Evolutionary conservation across 1,284 basidiomycete genomes (phyloP).

Genomic region (Neolentinus lepideus): DNA sequence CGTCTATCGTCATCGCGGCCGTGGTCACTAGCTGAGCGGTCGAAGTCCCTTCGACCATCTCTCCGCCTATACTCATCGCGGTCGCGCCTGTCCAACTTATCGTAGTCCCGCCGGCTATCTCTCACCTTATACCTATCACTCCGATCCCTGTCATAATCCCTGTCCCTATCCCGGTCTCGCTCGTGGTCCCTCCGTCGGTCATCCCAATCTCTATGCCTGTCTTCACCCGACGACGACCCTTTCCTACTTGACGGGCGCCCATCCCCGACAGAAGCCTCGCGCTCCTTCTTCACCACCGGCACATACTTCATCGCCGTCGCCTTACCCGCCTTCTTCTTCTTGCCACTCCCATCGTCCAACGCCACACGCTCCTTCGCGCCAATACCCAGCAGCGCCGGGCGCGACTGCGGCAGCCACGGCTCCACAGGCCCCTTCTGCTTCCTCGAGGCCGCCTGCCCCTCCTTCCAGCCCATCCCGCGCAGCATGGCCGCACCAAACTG

Average conservation of each 20-base stretch:
- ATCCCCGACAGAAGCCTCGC: constrained; percentile 19
- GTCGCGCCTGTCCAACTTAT: not conserved
- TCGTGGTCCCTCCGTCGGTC: constrained; percentile 14
- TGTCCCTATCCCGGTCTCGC: constrained; percentile 17
- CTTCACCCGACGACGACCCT: constrained; percentile 17
- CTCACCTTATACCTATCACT: constrained; percentile 3
- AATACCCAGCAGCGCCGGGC: constrained; percentile 83
- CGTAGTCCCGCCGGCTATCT: constrained; percentile 2
- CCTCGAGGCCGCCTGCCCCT: constrained; percentile 65
- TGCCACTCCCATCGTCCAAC: constrained; percentile 54
- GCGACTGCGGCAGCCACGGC: constrained; percentile 74
- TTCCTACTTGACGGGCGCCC: too few relatives aligned
- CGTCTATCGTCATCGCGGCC: not conserved
- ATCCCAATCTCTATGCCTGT: constrained; percentile 21
- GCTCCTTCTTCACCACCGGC: constrained; percentile 63
- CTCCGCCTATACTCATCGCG: not conserved
- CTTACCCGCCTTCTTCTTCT: constrained; percentile 31
- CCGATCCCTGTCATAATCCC: constrained; percentile 21
- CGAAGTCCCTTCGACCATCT: not conserved
- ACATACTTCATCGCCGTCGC: constrained; percentile 68
- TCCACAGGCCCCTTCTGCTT: constrained; percentile 39
- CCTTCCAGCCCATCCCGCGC: constrained; percentile 96
- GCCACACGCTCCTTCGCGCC: constrained; percentile 82
- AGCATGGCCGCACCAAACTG: constrained; percentile 93
- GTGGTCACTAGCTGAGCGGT: not conserved